Conservation (phyloP, 1,284 basidiomycete genomes). For the Ceratobasidium theobromae region DNA sequence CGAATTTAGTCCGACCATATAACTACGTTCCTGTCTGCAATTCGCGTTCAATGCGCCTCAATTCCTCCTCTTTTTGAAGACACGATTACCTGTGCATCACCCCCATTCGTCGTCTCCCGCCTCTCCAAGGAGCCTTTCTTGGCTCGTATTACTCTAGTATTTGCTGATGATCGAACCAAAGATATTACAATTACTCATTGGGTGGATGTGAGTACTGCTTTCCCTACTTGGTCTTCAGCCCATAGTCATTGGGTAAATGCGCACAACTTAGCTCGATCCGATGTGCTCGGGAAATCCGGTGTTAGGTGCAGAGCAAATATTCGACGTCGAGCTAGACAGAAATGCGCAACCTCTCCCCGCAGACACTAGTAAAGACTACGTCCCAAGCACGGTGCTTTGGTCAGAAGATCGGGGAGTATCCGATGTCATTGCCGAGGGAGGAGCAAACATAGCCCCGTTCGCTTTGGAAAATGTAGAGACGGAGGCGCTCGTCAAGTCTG, state of each 20-base stretch:
- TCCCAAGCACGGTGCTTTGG: constrained; percentile 7
- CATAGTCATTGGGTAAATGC: background rate
- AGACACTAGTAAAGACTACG: background rate
- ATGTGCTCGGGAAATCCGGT: background rate
- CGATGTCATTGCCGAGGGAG: background rate
- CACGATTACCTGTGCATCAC: constrained; percentile 5
- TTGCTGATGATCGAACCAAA: constrained; percentile 22
- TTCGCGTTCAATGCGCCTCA: constrained; percentile 13
- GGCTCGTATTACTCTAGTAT: constrained; percentile 12
- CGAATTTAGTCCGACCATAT: constrained; percentile 11
- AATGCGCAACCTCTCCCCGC: background rate
- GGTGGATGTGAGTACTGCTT: constrained; percentile 15
- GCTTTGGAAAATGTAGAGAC: background rate
- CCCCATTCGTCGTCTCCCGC: constrained; percentile 20
- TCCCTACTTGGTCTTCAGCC: background rate
- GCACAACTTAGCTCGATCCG: constrained; percentile 11
- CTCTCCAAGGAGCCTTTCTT: constrained; percentile 7
- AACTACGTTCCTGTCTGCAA: constrained; percentile 12
- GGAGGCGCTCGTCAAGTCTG: background rate
- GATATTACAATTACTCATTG: constrained; percentile 23
- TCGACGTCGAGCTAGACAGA: constrained; percentile 23
- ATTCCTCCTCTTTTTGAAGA: constrained; percentile 17
- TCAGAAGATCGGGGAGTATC: constrained; percentile 19
- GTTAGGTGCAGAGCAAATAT: constrained; percentile 25
- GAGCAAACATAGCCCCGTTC: background rate